Conservation (phyloP, 352 stramenopile species). For the Pythium phragmiticola region DNA sequence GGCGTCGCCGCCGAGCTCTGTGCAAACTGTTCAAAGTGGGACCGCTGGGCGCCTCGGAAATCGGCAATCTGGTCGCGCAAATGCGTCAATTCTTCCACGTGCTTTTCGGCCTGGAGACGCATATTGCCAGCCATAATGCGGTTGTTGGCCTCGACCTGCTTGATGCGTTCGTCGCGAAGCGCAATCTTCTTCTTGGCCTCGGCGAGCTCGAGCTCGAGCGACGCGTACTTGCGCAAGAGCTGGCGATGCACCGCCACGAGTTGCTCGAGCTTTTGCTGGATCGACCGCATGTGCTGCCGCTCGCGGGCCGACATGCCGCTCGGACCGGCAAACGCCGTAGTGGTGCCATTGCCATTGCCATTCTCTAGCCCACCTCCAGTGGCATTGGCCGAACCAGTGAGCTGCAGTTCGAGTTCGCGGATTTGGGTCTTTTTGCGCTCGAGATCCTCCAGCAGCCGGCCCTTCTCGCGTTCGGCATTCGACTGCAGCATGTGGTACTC, state of each 20-base stretch:
- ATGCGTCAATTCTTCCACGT: conserved; percentile 86
- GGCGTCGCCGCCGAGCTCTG: conserved; percentile 32
- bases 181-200: conserved; percentile 89
- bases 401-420: conserved; percentile 55
- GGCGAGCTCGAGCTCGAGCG: conserved; percentile 82
- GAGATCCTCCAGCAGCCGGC: conserved; percentile 60
- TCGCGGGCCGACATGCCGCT: conserved; percentile 79
- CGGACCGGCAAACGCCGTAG: conserved; percentile 20
- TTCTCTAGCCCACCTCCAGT: conserved; percentile 4
- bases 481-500: conserved; percentile 62
- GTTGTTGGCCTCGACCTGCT: conserved; percentile 88
- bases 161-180: conserved; percentile 89
- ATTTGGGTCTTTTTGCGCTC: conserved; percentile 66
- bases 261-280: conserved; percentile 91
- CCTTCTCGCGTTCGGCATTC: conserved; percentile 56
- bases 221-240: conserved; percentile 89
- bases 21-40: conserved; percentile 73
- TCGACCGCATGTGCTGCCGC: conserved; percentile 84
- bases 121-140: conserved; percentile 88
- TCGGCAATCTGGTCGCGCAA: conserved; percentile 84
- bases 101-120: conserved; percentile 85
- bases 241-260: conserved; percentile 89
- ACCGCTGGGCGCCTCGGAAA: conserved; percentile 74
- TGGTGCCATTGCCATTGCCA: conserved; percentile 1
- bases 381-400: conserved; percentile 34